These are phyloP conservation scores for Perilla frutescens DNA, from an alignment of 257 asterid species.

Conservation along the genomic window DNA sequence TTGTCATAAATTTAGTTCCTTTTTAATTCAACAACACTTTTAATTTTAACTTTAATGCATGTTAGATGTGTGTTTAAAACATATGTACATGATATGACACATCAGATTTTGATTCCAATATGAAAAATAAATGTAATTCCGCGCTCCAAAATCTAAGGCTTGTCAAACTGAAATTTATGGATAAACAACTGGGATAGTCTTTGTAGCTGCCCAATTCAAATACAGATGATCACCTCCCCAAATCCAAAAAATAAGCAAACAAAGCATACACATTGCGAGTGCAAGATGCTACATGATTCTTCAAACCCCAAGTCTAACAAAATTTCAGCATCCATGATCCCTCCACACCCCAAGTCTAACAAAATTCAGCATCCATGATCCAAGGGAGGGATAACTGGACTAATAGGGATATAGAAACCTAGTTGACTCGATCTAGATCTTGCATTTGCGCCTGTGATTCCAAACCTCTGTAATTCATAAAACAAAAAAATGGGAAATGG, in stretches of 20 bases:
- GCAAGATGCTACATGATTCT: slow-evolving; percentile 16
- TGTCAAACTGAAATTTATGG: slow-evolving; percentile 9
- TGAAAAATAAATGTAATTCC: neutral
- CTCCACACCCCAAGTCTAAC: no score
- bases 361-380: slow-evolving; percentile 16
- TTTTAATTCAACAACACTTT: no score
- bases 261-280: neutral
- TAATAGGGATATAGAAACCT: slow-evolving; percentile 25
- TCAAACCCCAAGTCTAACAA: slow-evolving; percentile 11
- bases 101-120: no score
- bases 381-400: neutral
- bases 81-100: no score
- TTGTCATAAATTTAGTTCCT: no score
- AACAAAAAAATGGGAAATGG: neutral
- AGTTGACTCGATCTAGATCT: slow-evolving; percentile 2
- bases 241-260: slow-evolving; percentile 4
- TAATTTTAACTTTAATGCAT: no score
- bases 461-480: neutral
- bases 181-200: slow-evolving; percentile 6
- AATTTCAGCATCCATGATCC: no score
- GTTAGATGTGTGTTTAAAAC: no score
- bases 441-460: neutral
- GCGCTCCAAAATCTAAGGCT: neutral
- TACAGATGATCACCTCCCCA: slow-evolving; percentile 17
- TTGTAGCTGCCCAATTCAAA: slow-evolving; percentile 16